phyloP scores from a whole-genome alignment of 2,329 filamentous ascomycete genomes.

The Colletotrichum higginsianum region DNA sequence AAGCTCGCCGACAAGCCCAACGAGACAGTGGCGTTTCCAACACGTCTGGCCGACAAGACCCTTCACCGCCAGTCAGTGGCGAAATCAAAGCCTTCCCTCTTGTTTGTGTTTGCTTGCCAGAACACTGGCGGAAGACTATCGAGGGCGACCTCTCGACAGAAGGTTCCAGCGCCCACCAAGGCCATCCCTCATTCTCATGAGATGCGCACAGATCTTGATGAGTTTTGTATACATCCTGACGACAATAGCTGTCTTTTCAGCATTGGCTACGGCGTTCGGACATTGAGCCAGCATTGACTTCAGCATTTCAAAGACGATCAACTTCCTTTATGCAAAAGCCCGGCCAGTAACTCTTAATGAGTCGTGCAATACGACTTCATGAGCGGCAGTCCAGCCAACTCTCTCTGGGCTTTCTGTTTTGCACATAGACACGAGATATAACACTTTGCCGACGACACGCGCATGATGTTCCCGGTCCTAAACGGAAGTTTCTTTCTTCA shows the following conservation, averaged over 20 bases:
- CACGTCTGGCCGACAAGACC: constrained; percentile 74
- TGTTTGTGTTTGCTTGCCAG: constrained; percentile 94
- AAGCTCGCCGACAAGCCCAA: constrained; percentile 80
- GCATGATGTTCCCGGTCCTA: constrained; percentile 52
- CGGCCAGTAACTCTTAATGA: constrained; percentile 22
- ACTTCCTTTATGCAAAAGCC: not conserved
- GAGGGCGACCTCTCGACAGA: constrained; percentile 86
- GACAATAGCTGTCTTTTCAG: constrained; percentile 45
- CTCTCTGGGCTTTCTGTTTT: constrained; percentile 39
- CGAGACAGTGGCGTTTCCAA: constrained; percentile 95
- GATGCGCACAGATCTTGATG: constrained; percentile 43
- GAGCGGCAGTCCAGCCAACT: constrained; percentile 30
- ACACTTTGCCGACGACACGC: constrained; percentile 53
- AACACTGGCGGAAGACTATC: constrained; percentile 97
- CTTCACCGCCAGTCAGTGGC: constrained; percentile 76
- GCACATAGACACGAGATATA: constrained; percentile 51
- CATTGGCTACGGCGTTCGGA: constrained; percentile 58
- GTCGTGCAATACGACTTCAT: constrained; percentile 27
- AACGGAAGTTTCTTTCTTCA: constrained; percentile 48
- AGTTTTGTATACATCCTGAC: constrained; percentile 45
- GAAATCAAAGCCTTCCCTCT: constrained; percentile 99
- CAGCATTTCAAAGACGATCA: constrained; percentile 13
- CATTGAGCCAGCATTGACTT: constrained; percentile 40
- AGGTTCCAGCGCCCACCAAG: constrained; percentile 62
- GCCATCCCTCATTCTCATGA: constrained; percentile 48